phyloP scores from a whole-genome alignment of 1,284 basidiomycete species.

The Ustilago loliicola region DNA sequence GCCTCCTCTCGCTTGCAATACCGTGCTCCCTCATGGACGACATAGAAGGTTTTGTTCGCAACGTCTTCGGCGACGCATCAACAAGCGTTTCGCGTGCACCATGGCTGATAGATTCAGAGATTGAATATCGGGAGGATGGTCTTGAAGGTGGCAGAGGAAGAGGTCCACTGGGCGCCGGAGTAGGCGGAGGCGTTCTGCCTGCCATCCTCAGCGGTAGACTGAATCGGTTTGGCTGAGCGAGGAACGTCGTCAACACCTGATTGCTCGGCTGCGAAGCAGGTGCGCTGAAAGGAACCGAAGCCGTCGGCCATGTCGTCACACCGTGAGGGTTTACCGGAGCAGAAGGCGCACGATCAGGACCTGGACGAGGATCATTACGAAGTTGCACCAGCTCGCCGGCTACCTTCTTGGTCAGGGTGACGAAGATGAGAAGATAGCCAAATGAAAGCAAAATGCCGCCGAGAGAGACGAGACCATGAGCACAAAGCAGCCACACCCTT shows the following conservation, averaged over 20 bases:
- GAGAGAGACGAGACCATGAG: constrained; percentile 11
- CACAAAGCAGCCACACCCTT: constrained; percentile 15
- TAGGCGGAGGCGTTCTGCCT: constrained; percentile 13
- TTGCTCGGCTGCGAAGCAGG: background rate
- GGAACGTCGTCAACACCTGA: background rate
- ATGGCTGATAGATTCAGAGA: background rate
- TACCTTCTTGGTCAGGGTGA: constrained; percentile 15
- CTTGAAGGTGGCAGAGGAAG: constrained; percentile 16
- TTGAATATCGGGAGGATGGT: background rate
- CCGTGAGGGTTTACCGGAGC: background rate
- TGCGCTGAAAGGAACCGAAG: background rate
- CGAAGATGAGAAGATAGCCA: constrained; percentile 18
- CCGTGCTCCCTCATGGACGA: background rate
- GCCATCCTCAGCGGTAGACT: background rate
- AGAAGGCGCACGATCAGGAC: background rate
- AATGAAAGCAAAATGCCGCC: constrained; percentile 8
- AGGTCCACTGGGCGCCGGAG: constrained; percentile 23
- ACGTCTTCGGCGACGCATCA: background rate
- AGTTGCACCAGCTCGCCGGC: constrained; percentile 24
- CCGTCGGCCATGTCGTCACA: constrained; percentile 13
- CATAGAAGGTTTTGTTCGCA: background rate
- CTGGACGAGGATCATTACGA: background rate
- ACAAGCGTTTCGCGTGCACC: background rate
- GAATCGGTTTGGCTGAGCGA: background rate
- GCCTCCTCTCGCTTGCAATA: background rate